Evolutionary conservation across 345 rosid genomes (phyloP), one percentile per base, ranked within the genome.

Genomic region (Durio zibethinus): DNA sequence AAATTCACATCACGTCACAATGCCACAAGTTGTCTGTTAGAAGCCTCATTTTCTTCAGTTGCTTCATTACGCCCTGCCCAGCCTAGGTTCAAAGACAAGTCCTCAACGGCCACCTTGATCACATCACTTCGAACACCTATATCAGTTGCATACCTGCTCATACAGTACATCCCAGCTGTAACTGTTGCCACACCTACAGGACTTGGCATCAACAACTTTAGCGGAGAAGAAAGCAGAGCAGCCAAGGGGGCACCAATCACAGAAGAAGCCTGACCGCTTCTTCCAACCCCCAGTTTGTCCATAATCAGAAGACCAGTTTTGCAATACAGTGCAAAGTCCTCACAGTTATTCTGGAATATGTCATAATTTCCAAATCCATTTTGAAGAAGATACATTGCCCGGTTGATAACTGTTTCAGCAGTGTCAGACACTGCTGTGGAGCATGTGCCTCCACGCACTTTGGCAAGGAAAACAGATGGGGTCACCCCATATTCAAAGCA

Each of bases 321-420:
- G 83, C 99, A 96, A 80, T 96, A 96, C 59, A 96, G 81, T 4
- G 99, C 93, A 72, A 93, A 96, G 77, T 96, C 97, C 86, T 96
- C 99, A 12, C 99, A 96, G 81, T 96, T 96, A 87, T 93, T 96
- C 75, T 85, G 88, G 76, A 96, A 90, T 69, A 93, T 57, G 52
- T 96, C 87, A 61, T 96, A 96, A 80, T 90, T 91, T 33, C 99
- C 99, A 68, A 96, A 96, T n/a, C 98, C 98, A 77, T 92, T 92
- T 72, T 96, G 98, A 69, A 96, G 96, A 76, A 96, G 99, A 84
- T 93, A 83, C 97, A 96, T 93, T 77, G 99, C 94, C 67, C 98
- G 82, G 70, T 92, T 94, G 79, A 93, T 75, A n/a, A 91, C 97
- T 14, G 81, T 67, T 76, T 85, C 88, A n/a, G 88, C 66, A 8